Percentiles rank a stretch among this genome's conserved stretches.
These are phyloP conservation scores for Venturia effusa DNA, from an alignment of 2,329 filamentous ascomycete genomes.

Conservation along the genomic window DNA sequence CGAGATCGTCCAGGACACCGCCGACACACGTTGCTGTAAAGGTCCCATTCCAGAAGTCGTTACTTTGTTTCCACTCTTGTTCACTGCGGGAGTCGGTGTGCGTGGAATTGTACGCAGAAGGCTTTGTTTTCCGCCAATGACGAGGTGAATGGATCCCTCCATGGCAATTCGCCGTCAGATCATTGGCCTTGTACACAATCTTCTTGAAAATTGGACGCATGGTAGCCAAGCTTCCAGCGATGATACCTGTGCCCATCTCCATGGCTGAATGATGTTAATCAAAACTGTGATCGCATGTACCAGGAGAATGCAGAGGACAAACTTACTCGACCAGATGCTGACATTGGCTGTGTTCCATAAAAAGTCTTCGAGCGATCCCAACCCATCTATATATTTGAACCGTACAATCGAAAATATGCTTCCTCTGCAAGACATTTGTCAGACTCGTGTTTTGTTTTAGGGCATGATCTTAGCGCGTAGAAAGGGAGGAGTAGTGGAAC, in stretches of 20 bases:
- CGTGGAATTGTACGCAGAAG: neutral
- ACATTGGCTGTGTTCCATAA: conserved; percentile 10
- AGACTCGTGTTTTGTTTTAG: neutral
- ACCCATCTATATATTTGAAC: conserved; percentile 10
- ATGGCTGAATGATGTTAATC: conserved; percentile 3
- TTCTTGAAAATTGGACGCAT: conserved; percentile 12
- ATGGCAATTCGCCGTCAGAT: neutral
- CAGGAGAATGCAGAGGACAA: neutral
- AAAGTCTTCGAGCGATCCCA: conserved; percentile 9
- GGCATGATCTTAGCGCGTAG: neutral
- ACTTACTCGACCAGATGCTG: neutral
- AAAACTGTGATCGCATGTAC: neutral
- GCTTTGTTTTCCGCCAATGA: neutral
- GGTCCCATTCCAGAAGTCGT: neutral
- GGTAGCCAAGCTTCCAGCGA: conserved; percentile 12
- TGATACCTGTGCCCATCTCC: conserved; percentile 12
- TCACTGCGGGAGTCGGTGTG: neutral
- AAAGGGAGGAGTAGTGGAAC: conserved; percentile 2
- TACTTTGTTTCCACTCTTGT: neutral
- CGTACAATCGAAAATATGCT: conserved; percentile 12
- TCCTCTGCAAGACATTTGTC: conserved; percentile 5
- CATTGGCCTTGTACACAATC: conserved; percentile 6
- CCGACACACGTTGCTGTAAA: conserved; percentile 8
- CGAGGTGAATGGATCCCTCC: neutral
- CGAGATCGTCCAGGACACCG: neutral